Base-by-base conservation (phyloP, 352 stramenopile species). In the Paralagenidium karlingii region DNA sequence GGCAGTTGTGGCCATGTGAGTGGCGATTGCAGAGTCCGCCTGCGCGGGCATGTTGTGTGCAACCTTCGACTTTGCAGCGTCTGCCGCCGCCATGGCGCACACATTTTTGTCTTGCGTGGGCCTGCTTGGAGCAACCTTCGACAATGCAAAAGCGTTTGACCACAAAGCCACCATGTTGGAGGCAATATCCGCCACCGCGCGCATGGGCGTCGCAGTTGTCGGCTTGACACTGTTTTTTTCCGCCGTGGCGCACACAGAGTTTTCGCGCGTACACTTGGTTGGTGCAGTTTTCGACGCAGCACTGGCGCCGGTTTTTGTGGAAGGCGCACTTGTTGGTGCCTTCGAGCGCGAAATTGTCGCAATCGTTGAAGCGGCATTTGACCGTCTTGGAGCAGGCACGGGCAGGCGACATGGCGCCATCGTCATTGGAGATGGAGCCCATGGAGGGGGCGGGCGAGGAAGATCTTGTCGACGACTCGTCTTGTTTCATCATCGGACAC, bases 191-290 rank as follows among this genome's bases (percentile, higher is more conserved):
- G 15, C 70, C 70, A 18, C 74, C 74, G 45, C 74, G 69, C 16
- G 69, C 69, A 41, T 88, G 70, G 8, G 69, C 70, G 34, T 82
- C 68, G 51, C 74, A 88, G 38, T 63, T 65, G 32, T 84, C 69
- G 5, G 67, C 66, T 34, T 84, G 68, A 39, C 74, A 88, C 42
- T 83, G 68, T 43, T 82, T 82, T 53, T 84, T 84, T 25, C 74
- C 74, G 34, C 74, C 74, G 45, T 88, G 74, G 28, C 74, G 74
- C 38, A 88, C 74, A 45, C 74, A 88, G 26, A 88, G 49, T 49
- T 85, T 82, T 27, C 74, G 74, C 40, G 74, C 74, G 47, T 85
- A 84, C 15, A 88, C 74, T 51, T 88, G 74, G 56, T 88, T 88
- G 9, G 68, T 85, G 55, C 74, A 88, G 53, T 81, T 82, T 24